phyloP scores from a whole-genome alignment of 257 asterid genomes.

The Primulina eburnea region DNA sequence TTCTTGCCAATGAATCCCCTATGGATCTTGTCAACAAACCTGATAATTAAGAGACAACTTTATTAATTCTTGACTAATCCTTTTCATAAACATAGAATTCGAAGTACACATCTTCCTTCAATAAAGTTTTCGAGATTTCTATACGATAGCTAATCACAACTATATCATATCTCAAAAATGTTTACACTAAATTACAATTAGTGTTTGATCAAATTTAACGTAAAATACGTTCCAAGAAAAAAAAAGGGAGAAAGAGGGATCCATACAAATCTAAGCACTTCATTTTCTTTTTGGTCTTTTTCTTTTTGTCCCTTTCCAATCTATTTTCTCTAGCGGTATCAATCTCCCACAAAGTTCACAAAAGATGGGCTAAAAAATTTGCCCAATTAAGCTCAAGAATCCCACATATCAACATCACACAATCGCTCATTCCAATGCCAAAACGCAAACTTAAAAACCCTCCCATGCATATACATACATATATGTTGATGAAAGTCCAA shows the following conservation, averaged over 20 bases:
- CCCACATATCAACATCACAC: constrained; percentile 21
- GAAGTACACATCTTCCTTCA: too few species aligned
- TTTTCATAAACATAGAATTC: too few species aligned
- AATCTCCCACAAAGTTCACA: constrained; percentile 35
- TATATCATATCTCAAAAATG: too few species aligned
- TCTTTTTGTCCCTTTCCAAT: background rate
- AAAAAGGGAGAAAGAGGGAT: background rate
- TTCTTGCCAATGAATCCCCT: too few species aligned
- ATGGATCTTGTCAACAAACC: background rate
- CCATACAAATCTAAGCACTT: constrained; percentile 3
- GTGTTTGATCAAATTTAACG: background rate
- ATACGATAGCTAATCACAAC: too few species aligned
- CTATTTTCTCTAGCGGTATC: constrained; percentile 10
- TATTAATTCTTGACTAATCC: background rate
- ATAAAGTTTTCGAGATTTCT: too few species aligned
- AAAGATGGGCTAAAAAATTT: constrained; percentile 33
- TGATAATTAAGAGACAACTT: background rate
- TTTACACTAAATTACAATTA: too few species aligned
- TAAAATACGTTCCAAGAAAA: background rate
- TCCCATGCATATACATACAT: constrained; percentile 32
- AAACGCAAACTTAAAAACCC: constrained; percentile 3
- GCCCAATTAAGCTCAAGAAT: constrained; percentile 33
- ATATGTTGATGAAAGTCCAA: constrained; percentile 12
- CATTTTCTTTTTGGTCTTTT: constrained; percentile 1
- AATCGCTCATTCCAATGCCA: constrained; percentile 31